Conservation (phyloP, 768 basidiomycete genomes). For the Termitomyces sp. region DNA sequence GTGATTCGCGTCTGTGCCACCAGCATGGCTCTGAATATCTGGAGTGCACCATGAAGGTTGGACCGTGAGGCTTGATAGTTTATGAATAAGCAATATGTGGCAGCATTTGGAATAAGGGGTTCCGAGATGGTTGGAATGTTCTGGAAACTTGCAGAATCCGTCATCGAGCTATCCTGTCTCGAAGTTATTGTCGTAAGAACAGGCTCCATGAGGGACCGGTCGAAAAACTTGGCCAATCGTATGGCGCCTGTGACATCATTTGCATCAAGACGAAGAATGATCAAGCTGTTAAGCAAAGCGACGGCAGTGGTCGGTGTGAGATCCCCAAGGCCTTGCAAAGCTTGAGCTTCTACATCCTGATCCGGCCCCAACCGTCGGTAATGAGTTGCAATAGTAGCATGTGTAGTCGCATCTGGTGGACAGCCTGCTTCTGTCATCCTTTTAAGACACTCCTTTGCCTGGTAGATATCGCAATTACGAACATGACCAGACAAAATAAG, state of each 20-base stretch:
- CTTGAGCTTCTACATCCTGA: conserved; percentile 42
- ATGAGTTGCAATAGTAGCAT: conserved; percentile 49
- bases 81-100: conserved; percentile 61
- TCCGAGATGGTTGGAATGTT: conserved; percentile 4
- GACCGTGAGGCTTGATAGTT: conserved; percentile 41
- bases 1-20: conserved; percentile 37
- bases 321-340: conserved; percentile 38
- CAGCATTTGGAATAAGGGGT: conserved; percentile 40
- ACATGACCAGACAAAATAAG: conserved; percentile 62
- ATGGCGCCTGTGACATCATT: conserved; percentile 42
- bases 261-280: conserved; percentile 53
- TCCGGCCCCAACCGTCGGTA: conserved; percentile 61
- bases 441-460: conserved; percentile 47
- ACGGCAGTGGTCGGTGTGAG: conserved; percentile 37
- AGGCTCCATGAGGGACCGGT: conserved; percentile 18
- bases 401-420: conserved; percentile 49
- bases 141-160: not conserved
- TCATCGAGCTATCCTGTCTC: not conserved
- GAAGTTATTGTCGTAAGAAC: conserved; percentile 15
- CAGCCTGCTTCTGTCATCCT: conserved; percentile 54
- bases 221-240: conserved; percentile 45
- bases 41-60: conserved; percentile 39
- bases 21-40: conserved; percentile 43
- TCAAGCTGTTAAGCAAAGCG: conserved; percentile 63
- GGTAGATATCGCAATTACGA: conserved; percentile 57